Percentiles rank a stretch among this genome's conserved stretches.
Conservation (phyloP, 108 stramenopile genomes). For the Epithemia pelagica region DNA sequence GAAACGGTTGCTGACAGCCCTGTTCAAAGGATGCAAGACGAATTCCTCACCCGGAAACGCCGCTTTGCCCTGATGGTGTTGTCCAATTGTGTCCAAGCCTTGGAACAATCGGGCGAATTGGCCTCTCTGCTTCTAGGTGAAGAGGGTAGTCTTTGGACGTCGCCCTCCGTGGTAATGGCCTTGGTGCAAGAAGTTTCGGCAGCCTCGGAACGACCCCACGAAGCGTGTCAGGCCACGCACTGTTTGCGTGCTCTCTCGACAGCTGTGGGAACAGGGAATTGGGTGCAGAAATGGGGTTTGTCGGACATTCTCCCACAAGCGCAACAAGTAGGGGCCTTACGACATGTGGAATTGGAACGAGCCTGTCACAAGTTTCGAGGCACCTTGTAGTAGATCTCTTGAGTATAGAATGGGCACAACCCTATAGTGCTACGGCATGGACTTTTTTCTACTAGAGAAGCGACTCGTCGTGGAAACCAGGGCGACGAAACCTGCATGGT, state of each 20-base stretch:
- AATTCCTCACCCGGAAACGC: background rate
- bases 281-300: background rate
- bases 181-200: background rate
- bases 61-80: background rate
- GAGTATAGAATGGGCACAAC: too few relatives aligned
- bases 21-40: background rate
- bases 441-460: too few relatives aligned
- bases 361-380: background rate
- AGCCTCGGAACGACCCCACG: slow-evolving; percentile 1
- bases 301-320: background rate
- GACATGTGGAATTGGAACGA: background rate
- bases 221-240: background rate
- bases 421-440: too few relatives aligned
- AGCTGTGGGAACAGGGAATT: background rate
- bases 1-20: background rate
- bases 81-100: background rate
- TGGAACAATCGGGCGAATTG: slow-evolving; percentile 1
- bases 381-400: background rate
- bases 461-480: too few relatives aligned
- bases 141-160: background rate
- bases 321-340: background rate
- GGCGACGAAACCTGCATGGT: too few relatives aligned
- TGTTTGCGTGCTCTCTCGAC: slow-evolving; percentile 1
- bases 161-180: background rate
- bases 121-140: background rate